phyloP scores from a whole-genome alignment of 371 early-diverging fungal genomes.

The Lichtheimia corymbifera region DNA sequence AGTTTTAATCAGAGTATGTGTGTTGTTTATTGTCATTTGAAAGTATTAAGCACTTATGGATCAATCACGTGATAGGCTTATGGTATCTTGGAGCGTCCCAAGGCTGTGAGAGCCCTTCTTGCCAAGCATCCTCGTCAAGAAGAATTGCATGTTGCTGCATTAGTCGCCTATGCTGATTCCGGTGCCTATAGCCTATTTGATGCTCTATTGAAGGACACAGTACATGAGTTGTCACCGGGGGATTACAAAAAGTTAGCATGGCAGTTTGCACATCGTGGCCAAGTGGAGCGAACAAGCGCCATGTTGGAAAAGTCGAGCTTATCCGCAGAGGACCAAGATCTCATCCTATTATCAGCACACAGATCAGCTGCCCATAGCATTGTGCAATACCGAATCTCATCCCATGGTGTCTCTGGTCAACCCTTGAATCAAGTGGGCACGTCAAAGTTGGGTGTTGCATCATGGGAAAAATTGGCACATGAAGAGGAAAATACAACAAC shows the following conservation, averaged over 20 bases:
- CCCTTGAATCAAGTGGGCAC: too few relatives aligned
- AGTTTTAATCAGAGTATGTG: constrained; percentile 35
- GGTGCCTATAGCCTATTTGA: constrained; percentile 17
- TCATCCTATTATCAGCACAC: too few relatives aligned
- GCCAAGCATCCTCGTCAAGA: background rate
- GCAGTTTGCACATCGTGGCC: background rate
- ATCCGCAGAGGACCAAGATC: background rate
- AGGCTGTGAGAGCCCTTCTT: constrained; percentile 1
- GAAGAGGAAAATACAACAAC: constrained; percentile 8
- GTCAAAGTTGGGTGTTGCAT: constrained; percentile 13
- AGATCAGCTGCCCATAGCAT: too few relatives aligned
- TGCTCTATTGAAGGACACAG: constrained; percentile 7
- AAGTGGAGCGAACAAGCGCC: background rate
- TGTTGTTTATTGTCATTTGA: background rate
- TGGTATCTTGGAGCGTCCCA: constrained; percentile 27
- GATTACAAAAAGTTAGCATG: background rate
- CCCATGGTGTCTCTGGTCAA: too few relatives aligned
- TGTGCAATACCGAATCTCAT: too few relatives aligned
- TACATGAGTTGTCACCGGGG: background rate
- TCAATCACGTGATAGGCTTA: constrained; percentile 16
- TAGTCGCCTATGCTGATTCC: constrained; percentile 24
- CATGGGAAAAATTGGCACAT: constrained; percentile 15
- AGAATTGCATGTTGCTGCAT: constrained; percentile 4
- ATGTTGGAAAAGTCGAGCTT: background rate
- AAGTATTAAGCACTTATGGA: background rate